Base-by-base conservation (phyloP, 208 protist species). In the Wallacemonas collosoma region DNA sequence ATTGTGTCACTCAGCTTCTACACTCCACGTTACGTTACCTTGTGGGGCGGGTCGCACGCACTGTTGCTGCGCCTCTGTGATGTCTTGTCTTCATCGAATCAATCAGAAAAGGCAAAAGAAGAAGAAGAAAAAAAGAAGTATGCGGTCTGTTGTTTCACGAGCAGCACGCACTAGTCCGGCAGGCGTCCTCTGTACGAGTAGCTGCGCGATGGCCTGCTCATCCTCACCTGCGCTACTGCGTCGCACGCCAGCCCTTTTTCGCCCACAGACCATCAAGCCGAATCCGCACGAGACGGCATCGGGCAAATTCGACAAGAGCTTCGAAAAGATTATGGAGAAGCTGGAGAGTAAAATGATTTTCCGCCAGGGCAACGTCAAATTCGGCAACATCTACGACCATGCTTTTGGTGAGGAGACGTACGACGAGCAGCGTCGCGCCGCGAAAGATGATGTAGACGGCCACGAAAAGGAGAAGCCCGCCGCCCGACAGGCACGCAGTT, bases 281-380 rank as follows among this genome's bases (percentile, higher is more conserved):
- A 93, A 95, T 72, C 90, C 90, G 1, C 71, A 85, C 43, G 79
- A 87, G 66, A 90, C 88, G 1, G 69, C 73, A 2, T 82, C 75
- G 44, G 90, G 88, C 9, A 81, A 91, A 50, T 95, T 91, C 61
- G 86, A 95, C 61, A 80, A 86, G 56, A 91, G 83, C 54, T 95
- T 95, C 58, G 90, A 95, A 68, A 93, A 93, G 63, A 68, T 95
- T 2, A 86, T 82, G n/a, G 75, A 77, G 9, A 79, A 81, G 39
- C 76, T 95, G 15, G 90, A 90, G 73, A 71, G 53, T 12, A 80
- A 81, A 54, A 71, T 93, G 69, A 81, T 83, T 2, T 86, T 91
- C 45, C 83, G 86, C 0, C 83, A 93, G 77, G 72, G 82, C 26
- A 75, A 91, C 51, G 68, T 90, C 11, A 15, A 74, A n/a, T 66